Evolutionary conservation across 2,329 filamentous ascomycete genomes (phyloP), one percentile per base, ranked within the genome.

Genomic region (Colletotrichum orbiculare): DNA sequence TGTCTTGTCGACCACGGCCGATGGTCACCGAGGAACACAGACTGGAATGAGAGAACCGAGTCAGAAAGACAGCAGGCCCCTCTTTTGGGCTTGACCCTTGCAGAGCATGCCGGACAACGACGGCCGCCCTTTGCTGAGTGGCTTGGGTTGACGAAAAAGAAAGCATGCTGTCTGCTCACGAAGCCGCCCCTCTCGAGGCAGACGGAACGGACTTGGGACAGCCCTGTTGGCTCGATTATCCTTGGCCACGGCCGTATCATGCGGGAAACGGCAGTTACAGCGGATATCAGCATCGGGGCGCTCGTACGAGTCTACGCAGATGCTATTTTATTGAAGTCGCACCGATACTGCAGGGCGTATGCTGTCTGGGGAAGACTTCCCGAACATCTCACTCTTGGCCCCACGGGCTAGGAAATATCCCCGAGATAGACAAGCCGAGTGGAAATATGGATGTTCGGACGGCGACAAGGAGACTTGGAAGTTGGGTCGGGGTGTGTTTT

Each of bases 1-100:
- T 25, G 25, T 25, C 25, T 25, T 5, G 25, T 25, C 25, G 25
- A 25, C 25, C 25, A 25, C 25, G 25, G 25, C 25, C 25, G 25
- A 25, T 25, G 15, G 37, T 62, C 59, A 54, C 46, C 47, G 58
- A 61, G 25, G 41, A 42, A 53, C 41, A 41, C 38, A 33, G 57
- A 4, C 37, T 56, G 62, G 62, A 62, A 62, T 65, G 62, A 34
- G 43, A 34, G 47, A 35, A 12, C 17, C 62, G 50, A 62, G 62
- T 53, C 39, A 61, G 46, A 50, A 37, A 33, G 15, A 15, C 41
- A n/a, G 39, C 13, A 46, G 17, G 7, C 33, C 42, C 42, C 41
- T 54, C 25, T 25, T 25, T 25, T 25, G 25, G 25, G 25, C 39
- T 15, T 8, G 13, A 17, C 9, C 48, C 15, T 9, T 13, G 49